Base-by-base conservation (phyloP, 352 stramenopile genomes). In the Peronospora belbahrii region DNA sequence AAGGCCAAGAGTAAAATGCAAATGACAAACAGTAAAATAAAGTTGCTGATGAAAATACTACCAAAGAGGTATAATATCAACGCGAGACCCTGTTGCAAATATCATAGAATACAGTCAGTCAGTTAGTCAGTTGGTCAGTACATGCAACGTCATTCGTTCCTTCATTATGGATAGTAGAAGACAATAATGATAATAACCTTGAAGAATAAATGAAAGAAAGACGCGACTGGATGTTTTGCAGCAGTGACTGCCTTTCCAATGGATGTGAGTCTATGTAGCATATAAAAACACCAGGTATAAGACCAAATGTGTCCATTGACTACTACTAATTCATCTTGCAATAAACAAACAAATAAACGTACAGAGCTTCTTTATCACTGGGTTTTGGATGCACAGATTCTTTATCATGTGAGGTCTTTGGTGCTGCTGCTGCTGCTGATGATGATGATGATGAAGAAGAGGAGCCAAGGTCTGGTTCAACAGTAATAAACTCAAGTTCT, bases 161-260 rank as follows among this genome's bases (percentile, higher is more conserved):
- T 28, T 28, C 11, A 11, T 11, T 28, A 8, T 3, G 6, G 7
- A 3, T 9, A 8, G 9, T 1, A 6, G 2, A 11, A 11, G 2
- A 9, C 22, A 41, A 23, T 15, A 7, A 18, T 6, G 30, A n/a
- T 15, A 9, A 15, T 22, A 3, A 80, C 70, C 75, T 99, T 99
- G 76, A 98, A 99, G 10, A 98, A 48, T 18, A 98, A 52, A 56
- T 98, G 96, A 68, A 98, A 98, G 38, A 98, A 83, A 10, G 85
- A 90, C 14, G 95, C 88, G 10, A 93, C 83, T 10, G 95, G 95
- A 68, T 99, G 95, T 30, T 95, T 88, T 49, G 83, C 81, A 31
- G 79, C 68, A 2, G 70, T 74, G 47, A 90, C 68, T 20, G 49
- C 74, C 58, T 83, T 82, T 40, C 59, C 60, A 64, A 91, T 82